phyloP scores from a whole-genome alignment of 129 eudicot genomes.

The Logfia minima region DNA sequence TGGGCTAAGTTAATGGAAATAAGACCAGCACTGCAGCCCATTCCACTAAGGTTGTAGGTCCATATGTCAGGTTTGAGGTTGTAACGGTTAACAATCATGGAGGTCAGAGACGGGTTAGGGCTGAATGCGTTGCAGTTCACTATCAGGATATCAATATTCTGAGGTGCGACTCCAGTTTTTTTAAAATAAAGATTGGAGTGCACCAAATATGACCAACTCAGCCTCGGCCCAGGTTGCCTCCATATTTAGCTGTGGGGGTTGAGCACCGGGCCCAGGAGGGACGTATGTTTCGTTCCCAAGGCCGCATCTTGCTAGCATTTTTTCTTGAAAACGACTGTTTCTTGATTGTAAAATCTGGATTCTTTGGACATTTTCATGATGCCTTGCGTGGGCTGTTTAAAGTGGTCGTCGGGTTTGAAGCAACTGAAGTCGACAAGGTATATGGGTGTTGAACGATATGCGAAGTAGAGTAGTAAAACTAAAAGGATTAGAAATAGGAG shows the following conservation, averaged over 20 bases:
- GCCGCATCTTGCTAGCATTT: not conserved
- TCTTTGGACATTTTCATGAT: constrained; percentile 4
- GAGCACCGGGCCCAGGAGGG: not conserved
- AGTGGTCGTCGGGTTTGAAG: constrained; percentile 12
- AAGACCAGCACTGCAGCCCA: constrained; percentile 24
- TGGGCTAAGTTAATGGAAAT: constrained; percentile 11
- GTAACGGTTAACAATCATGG: constrained; percentile 12
- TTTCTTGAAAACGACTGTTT: constrained; percentile 16
- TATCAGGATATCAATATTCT: constrained; percentile 1
- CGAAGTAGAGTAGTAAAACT: not conserved
- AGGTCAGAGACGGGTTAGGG: constrained; percentile 16
- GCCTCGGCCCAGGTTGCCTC: not conserved
- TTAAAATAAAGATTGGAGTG: not conserved
- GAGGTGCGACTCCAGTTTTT: not conserved
- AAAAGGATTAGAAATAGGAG: not conserved
- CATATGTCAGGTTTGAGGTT: constrained; percentile 4
- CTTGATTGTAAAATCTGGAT: not conserved
- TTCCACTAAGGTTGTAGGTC: constrained; percentile 6
- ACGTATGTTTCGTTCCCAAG: constrained; percentile 6
- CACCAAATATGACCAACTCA: constrained; percentile 10
- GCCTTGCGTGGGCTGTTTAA: constrained; percentile 1
- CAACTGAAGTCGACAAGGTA: constrained; percentile 24
- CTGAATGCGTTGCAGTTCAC: constrained; percentile 15
- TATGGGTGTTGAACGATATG: not conserved
- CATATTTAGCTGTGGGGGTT: not conserved